Percentiles rank a stretch among this genome's conserved stretches.
Conservation (phyloP, 345 rosid species). For the Hibiscus syriacus region DNA sequence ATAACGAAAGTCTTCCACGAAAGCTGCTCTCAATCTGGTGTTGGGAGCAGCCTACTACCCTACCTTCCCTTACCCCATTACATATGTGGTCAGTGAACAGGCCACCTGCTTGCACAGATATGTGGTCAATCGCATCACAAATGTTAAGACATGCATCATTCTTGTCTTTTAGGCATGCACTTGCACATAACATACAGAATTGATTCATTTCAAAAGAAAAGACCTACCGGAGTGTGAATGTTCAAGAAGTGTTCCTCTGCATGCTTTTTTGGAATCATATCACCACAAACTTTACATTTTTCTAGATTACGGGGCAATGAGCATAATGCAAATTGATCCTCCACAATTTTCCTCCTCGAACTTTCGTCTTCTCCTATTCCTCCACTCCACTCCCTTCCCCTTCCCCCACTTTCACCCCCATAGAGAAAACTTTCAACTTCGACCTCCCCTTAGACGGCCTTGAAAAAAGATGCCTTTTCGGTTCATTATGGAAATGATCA, state of each 20-base stretch:
- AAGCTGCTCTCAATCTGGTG: too few relatives aligned
- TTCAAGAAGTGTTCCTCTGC: conserved; percentile 79
- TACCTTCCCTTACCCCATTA: too few relatives aligned
- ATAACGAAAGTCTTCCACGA: too few relatives aligned
- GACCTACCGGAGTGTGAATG: conserved; percentile 89
- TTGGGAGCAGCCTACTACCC: too few relatives aligned
- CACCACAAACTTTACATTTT: conserved; percentile 86
- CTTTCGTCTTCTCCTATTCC: conserved; percentile 27
- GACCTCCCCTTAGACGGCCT: conserved; percentile 53
- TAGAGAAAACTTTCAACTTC: conserved; percentile 26
- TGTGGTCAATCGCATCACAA: conserved; percentile 2
- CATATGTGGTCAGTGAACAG: too few relatives aligned
- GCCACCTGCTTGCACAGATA: conserved; percentile 53
- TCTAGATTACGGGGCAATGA: conserved; percentile 90
- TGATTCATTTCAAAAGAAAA: not conserved
- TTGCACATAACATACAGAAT: not conserved
- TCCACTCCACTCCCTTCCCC: too few relatives aligned
- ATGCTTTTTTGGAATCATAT: conserved; percentile 85
- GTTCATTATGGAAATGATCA: conserved; percentile 20
- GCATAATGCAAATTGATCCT: conserved; percentile 82
- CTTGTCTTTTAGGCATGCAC: not conserved
- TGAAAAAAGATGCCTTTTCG: conserved; percentile 30
- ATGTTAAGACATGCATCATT: not conserved
- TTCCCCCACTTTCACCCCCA: conserved; percentile 40
- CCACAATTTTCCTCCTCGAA: too few relatives aligned